A percentile compares a stretch with the other conserved stretches of the same genome.
These are phyloP conservation scores for Trametes versicolor DNA, from an alignment of 1,284 basidiomycete species.

Conservation along the genomic window DNA sequence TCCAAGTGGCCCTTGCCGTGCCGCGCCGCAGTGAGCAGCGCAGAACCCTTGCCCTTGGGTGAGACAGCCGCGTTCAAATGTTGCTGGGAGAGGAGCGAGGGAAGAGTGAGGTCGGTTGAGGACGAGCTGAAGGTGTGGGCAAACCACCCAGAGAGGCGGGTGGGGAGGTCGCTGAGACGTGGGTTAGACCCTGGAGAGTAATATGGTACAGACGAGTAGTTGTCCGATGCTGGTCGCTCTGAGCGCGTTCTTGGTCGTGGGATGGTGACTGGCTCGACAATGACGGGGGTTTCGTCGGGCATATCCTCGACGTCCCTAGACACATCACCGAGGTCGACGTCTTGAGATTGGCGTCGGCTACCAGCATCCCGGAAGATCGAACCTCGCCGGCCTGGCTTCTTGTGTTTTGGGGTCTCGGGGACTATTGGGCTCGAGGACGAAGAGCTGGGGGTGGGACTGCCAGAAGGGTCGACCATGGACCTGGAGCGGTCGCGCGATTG, in stretches of 20 bases:
- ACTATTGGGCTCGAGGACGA: constrained; percentile 44
- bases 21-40: constrained; percentile 71
- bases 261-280: constrained; percentile 56
- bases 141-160: constrained; percentile 81
- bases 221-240: constrained; percentile 60
- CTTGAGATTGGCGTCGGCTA: constrained; percentile 43
- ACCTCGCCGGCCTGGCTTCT: constrained; percentile 41
- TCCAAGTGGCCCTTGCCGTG: constrained; percentile 80
- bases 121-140: constrained; percentile 77
- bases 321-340: constrained; percentile 42
- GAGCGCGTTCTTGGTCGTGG: constrained; percentile 55
- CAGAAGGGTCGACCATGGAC: constrained; percentile 58
- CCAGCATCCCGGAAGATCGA: constrained; percentile 40
- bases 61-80: constrained; percentile 46
- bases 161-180: constrained; percentile 61
- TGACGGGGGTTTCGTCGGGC: constrained; percentile 55
- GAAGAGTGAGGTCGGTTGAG: constrained; percentile 74
- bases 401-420: constrained; percentile 39
- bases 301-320: constrained; percentile 41
- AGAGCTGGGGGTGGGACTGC: constrained; percentile 52
- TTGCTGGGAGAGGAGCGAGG: constrained; percentile 61
- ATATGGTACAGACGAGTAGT: constrained; percentile 50
- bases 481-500: constrained; percentile 66
- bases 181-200: constrained; percentile 47
- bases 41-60: constrained; percentile 57